A percentile compares a stretch with the other conserved stretches of the same genome.
Evolutionary conservation across 83 land plant genomes (phyloP).

Genomic region (Thuja plicata): DNA sequence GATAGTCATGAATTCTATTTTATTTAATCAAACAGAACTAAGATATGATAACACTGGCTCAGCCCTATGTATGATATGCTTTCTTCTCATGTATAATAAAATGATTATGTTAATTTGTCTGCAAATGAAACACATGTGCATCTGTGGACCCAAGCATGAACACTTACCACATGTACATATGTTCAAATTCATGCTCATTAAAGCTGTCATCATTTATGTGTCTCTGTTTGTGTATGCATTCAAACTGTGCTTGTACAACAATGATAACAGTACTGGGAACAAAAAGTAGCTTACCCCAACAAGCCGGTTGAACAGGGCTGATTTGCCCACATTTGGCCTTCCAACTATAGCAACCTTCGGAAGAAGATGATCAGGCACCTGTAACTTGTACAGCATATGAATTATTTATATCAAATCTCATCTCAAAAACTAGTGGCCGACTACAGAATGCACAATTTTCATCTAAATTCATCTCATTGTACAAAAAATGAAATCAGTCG

Average conservation of each 20-base stretch:
- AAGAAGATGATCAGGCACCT: conserved; percentile 91
- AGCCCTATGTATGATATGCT: not conserved
- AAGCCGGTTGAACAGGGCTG: conserved; percentile 95
- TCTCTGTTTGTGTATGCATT: not conserved
- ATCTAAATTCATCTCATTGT: not conserved
- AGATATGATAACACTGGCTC: not conserved
- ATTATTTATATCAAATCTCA: not conserved
- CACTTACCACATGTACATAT: not conserved
- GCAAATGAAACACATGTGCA: not conserved
- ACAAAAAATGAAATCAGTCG: not conserved
- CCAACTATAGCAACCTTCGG: conserved; percentile 93
- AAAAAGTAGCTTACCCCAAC: conserved; percentile 70
- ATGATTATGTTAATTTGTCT: not conserved
- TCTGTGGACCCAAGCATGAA: not conserved
- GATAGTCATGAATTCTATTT: not conserved
- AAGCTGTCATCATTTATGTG: not conserved
- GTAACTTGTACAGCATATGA: conserved; percentile 7
- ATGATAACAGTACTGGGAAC: not conserved
- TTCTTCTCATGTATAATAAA: not conserved
- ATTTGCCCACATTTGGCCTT: conserved; percentile 99
- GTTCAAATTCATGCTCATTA: not conserved
- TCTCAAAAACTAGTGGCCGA: not conserved
- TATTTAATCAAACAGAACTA: not conserved
- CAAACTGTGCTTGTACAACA: not conserved
- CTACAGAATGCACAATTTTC: not conserved